Percentiles rank a stretch among this genome's conserved stretches.
Conservation (phyloP, 176 grass and related monocot species). For the Melocanna baccifera region DNA sequence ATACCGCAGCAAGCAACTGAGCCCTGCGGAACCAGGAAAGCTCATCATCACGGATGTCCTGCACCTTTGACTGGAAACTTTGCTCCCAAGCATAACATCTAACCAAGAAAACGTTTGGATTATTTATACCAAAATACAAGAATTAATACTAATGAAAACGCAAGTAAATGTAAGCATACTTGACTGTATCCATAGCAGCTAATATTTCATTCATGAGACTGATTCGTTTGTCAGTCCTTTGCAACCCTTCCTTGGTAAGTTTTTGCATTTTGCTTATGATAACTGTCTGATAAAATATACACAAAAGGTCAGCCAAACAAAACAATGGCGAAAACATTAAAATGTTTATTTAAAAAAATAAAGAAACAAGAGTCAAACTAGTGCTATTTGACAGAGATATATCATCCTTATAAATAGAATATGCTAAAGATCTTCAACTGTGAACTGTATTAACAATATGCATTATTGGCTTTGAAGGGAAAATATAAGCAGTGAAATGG, state of each 20-base stretch:
- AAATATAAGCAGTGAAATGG: not conserved
- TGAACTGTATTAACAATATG: not conserved
- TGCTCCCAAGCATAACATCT: slow-evolving; percentile 99
- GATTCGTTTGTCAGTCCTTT: slow-evolving; percentile 98
- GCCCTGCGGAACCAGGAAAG: slow-evolving; percentile 92
- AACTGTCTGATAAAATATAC: slow-evolving; percentile 56
- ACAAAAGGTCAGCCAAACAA: not conserved
- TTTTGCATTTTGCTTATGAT: slow-evolving; percentile 98
- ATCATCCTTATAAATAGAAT: slow-evolving; percentile 15
- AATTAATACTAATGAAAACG: not conserved
- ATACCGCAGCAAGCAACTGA: slow-evolving; percentile 88
- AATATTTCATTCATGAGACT: slow-evolving; percentile 98
- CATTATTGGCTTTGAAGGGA: slow-evolving; percentile 4
- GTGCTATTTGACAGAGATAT: not conserved
- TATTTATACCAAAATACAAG: not conserved
- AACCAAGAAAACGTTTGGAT: slow-evolving; percentile 7
- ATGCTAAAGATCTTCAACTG: not conserved
- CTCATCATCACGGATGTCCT: slow-evolving; percentile 88
- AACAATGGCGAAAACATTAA: not conserved
- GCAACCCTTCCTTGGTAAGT: slow-evolving; percentile 85
- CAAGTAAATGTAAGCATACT: slow-evolving; percentile 61
- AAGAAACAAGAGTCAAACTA: not conserved
- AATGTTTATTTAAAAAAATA: not conserved
- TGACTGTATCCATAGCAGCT: slow-evolving; percentile 99
- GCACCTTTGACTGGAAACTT: slow-evolving; percentile 96